Evolutionary conservation across 139 green algal genomes (phyloP).

Genomic region (Edaphochlamys debaryana): DNA sequence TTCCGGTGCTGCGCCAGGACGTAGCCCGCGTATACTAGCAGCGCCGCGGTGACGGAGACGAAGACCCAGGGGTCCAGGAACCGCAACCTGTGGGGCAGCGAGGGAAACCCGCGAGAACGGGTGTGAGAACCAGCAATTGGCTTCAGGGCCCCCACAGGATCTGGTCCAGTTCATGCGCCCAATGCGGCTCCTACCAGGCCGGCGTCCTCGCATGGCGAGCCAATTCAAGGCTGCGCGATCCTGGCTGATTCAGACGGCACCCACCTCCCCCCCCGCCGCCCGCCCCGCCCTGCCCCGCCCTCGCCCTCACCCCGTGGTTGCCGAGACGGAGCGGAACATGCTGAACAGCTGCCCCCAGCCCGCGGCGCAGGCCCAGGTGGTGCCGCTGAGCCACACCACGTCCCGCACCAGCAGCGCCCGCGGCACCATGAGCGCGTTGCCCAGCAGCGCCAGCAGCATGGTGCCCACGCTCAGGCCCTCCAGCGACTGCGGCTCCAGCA

Average conservation of each 20-base stretch:
- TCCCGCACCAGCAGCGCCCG: conserved; percentile 86
- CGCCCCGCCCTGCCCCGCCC: not conserved
- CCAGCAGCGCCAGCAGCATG: conserved; percentile 82
- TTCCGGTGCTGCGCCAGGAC: conserved; percentile 38
- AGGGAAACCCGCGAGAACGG: too few relatives aligned
- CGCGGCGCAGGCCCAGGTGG: conserved; percentile 71
- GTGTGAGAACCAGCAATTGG: too few relatives aligned
- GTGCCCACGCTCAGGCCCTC: conserved; percentile 74
- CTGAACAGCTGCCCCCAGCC: conserved; percentile 83
- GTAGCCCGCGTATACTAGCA: conserved; percentile 41
- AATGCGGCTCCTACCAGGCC: too few relatives aligned
- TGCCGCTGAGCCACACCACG: conserved; percentile 82
- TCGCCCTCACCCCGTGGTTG: conserved; percentile 50
- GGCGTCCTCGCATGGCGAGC: too few relatives aligned
- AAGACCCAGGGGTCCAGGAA: conserved; percentile 53
- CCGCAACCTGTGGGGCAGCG: conserved; percentile 35
- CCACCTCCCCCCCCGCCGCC: not conserved
- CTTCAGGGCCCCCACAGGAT: too few relatives aligned
- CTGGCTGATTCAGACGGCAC: too few relatives aligned
- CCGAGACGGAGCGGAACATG: conserved; percentile 58
- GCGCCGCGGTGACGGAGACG: conserved; percentile 38
- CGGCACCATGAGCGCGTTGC: conserved; percentile 92
- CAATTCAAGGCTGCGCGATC: too few relatives aligned
- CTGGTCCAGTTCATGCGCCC: too few relatives aligned
- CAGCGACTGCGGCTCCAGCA: conserved; percentile 73